Base-by-base conservation (phyloP, 768 basidiomycete species). In the Amanita muscaria region DNA sequence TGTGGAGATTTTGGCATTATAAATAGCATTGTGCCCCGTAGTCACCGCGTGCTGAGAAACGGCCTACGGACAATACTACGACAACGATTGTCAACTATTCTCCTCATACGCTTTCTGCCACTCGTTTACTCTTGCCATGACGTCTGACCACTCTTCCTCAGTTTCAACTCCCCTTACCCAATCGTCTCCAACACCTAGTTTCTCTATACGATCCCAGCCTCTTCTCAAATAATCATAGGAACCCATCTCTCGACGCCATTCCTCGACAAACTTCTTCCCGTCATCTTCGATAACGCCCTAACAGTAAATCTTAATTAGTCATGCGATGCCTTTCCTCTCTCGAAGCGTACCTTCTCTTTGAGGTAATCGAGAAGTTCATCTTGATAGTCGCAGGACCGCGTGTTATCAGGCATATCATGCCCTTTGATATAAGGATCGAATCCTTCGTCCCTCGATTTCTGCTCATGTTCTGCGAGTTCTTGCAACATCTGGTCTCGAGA, bases 101-200 rank as follows among this genome's bases (percentile, higher is more conserved):
- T 51, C 56, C 51, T 78, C 76, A 72, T 78, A 79, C n/a, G 71
- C 61, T 39, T 61, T 52, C 52, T 76, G 69, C 74, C 76, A 76
- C 42, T 55, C 61, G 30, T 69, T 66, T 21, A 78, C 53, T 38
- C 72, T 60, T 24, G 49, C 34, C 72, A 78, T 72, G 44, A 77
- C 45, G 22, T 65, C 61, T 1, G 64, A 67, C 76, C 76, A 77
- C 49, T 77, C 62, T 16, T 58, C 65, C 59, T 76, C 77, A 1
- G 68, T 74, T 56, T 64, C 61, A 8, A 73, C 66, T n/a, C 67
- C 73, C 15, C 62, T 57, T 22, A 77, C 52, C 76, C 76, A 77
- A 44, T 61, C 54, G 12, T 56, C 53, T 38, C 63, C 60, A 31
- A 53, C 49, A 2, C 70, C 74, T 3, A 65, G 58, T 19, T 53